Percentiles rank a stretch among this genome's conserved stretches.
phyloP scores from a whole-genome alignment of 148 eudicot genomes.

The Arctostaphylos glauca region DNA sequence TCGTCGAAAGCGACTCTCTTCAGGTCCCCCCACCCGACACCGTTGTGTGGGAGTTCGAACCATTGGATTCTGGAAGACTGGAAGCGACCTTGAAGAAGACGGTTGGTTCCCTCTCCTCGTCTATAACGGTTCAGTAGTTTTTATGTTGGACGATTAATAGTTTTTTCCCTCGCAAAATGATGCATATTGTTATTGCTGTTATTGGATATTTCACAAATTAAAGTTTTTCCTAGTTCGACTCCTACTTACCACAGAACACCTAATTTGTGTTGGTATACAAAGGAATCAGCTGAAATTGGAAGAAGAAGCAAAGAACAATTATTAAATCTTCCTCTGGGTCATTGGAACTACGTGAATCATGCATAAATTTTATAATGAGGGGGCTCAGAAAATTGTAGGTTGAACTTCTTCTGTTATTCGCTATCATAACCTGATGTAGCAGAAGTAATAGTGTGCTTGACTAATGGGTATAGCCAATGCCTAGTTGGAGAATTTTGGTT shows the following conservation, averaged over 20 bases:
- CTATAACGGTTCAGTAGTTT: background rate
- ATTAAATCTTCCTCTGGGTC: background rate
- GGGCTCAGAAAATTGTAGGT: background rate
- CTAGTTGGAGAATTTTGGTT: background rate
- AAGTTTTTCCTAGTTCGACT: background rate
- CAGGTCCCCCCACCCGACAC: slow-evolving; percentile 43
- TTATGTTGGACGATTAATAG: background rate
- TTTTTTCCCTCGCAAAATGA: background rate
- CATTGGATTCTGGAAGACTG: slow-evolving; percentile 71
- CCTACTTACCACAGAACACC: background rate
- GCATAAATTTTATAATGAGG: background rate
- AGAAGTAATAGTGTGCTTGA: background rate
- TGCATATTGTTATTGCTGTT: background rate
- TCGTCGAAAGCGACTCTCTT: slow-evolving; percentile 66
- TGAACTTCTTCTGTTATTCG: background rate
- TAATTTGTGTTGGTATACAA: background rate
- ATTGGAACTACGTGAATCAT: background rate
- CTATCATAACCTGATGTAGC: background rate
- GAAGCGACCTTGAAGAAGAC: slow-evolving; percentile 89
- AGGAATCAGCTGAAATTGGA: background rate
- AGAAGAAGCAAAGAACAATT: background rate
- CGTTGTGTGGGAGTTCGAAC: slow-evolving; percentile 46
- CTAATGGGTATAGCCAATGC: background rate
- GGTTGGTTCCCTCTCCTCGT: slow-evolving; percentile 41
- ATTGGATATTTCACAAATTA: background rate